Percentiles rank a stretch among this genome's conserved stretches.
Evolutionary conservation across 2,329 filamentous ascomycete species (phyloP).

Genomic region (Penicillium expansum): DNA sequence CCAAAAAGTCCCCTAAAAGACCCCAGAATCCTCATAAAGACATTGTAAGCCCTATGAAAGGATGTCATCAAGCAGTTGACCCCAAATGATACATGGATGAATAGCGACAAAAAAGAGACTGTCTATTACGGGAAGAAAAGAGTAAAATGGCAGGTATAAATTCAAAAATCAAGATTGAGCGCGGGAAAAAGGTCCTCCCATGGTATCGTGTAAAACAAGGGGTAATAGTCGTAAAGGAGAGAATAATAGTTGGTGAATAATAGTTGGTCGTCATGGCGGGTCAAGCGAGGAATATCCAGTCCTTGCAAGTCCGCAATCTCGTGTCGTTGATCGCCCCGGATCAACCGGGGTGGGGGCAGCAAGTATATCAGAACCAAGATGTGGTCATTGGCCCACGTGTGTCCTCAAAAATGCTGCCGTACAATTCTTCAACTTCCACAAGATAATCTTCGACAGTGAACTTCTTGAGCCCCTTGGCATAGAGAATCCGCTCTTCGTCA

Average conservation of each 20-base stretch:
- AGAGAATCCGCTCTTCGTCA: slow-evolving; percentile 70
- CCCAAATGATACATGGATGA: neutral
- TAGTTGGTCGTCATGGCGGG: slow-evolving; percentile 33
- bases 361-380: slow-evolving; percentile 34
- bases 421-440: slow-evolving; percentile 69
- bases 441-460: slow-evolving; percentile 82
- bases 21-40: neutral
- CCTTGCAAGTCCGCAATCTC: slow-evolving; percentile 15
- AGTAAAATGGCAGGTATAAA: neutral
- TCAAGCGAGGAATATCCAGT: slow-evolving; percentile 25
- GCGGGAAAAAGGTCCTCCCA: slow-evolving; percentile 20
- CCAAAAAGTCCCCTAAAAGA: neutral
- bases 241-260: slow-evolving; percentile 36
- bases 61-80: neutral
- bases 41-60: neutral
- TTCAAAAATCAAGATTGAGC: slow-evolving; percentile 4
- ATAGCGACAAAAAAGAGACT: neutral
- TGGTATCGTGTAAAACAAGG: slow-evolving; percentile 23
- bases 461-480: slow-evolving; percentile 66
- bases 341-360: slow-evolving; percentile 20
- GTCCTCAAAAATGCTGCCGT: slow-evolving; percentile 59
- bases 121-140: slow-evolving; percentile 1
- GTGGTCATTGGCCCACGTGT: slow-evolving; percentile 35
- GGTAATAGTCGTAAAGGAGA: slow-evolving; percentile 23
- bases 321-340: slow-evolving; percentile 16